phyloP scores from a whole-genome alignment of 148 eudicot genomes.

The Rhododendron henanense region DNA sequence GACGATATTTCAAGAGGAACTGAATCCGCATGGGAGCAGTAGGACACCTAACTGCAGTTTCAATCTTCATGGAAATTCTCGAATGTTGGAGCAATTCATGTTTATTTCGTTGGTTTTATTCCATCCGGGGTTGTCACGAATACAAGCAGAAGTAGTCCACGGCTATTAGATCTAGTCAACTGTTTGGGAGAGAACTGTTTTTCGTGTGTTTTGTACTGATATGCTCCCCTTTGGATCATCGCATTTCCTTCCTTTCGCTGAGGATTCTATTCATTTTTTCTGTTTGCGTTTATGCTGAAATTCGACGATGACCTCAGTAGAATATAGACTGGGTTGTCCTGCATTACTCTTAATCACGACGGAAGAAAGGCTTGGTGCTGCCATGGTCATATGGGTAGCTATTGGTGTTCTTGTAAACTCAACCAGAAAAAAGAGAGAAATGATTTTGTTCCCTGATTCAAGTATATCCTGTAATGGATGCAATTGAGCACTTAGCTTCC shows the following conservation, averaged over 20 bases:
- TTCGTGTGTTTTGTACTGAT: background rate
- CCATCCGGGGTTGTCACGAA: background rate
- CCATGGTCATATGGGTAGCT: background rate
- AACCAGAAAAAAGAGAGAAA: background rate
- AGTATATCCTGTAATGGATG: background rate
- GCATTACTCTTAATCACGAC: background rate
- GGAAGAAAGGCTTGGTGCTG: background rate
- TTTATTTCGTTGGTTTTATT: background rate
- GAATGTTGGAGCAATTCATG: background rate
- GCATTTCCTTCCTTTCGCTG: background rate
- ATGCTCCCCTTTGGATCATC: background rate
- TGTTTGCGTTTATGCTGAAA: background rate
- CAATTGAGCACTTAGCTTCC: background rate
- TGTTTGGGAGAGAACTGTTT: background rate
- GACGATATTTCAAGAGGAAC: slow-evolving; percentile 48
- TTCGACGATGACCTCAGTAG: background rate
- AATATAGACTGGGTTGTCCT: background rate
- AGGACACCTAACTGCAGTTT: slow-evolving; percentile 18
- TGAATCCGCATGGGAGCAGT: slow-evolving; percentile 51
- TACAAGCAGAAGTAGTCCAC: background rate
- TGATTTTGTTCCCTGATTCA: background rate
- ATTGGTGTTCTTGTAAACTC: background rate
- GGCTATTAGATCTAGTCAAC: background rate
- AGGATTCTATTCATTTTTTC: background rate
- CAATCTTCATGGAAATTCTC: background rate